Base-by-base conservation (phyloP, 495 filamentous ascomycete species). In the Trichoderma asperelloides region DNA sequence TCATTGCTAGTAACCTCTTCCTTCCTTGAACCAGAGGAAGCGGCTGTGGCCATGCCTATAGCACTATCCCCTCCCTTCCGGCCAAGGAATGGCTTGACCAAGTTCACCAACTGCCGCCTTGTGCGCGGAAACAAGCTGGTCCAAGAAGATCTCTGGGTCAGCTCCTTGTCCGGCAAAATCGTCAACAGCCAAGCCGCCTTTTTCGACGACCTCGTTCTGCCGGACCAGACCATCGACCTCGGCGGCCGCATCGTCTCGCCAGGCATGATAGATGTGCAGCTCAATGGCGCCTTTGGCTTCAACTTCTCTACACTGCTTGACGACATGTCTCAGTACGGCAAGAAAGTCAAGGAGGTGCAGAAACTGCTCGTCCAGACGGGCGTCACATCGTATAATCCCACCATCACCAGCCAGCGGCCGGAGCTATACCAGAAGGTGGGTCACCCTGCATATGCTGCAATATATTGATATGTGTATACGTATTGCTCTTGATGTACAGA, bases 261-360 rank as follows among this genome's bases (percentile, higher is more conserved):
- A 0, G 92, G 91, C 16, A 83, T 95, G 70, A 91, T 96, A 71
- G 92, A 96, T 71, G 87, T 90, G 62, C 92, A 96, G 73, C 82
- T 94, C 60, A 96, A 96, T 71, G 92, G 92, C 51, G 90, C 88
- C 7, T 89, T 89, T 68, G 91, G 92, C 60, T 92, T 94, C 78
- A 91, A 95, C 78, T 94, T 94, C 75, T 93, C 90, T 0, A 79
- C 82, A 1, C 78, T 91, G 2, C 85, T 89, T 7, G 83, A 87
- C n/a, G 82, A 87, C 55, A 80, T 84, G 47, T 80, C 84, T 16
- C 78, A 81, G 62, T 96, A 94, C 73, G 81, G 83, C 62, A 86
- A 89, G 71, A 85, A 84, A 21, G 74, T 95, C 43, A 80, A 81
- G 67, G 78, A 82, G 49, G 81, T 93, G 47, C 93, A 93, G 73